Evolutionary conservation across 2,329 filamentous ascomycete genomes (phyloP), one percentile per base, ranked within the genome.

Genomic region (Calonectria pteridis): DNA sequence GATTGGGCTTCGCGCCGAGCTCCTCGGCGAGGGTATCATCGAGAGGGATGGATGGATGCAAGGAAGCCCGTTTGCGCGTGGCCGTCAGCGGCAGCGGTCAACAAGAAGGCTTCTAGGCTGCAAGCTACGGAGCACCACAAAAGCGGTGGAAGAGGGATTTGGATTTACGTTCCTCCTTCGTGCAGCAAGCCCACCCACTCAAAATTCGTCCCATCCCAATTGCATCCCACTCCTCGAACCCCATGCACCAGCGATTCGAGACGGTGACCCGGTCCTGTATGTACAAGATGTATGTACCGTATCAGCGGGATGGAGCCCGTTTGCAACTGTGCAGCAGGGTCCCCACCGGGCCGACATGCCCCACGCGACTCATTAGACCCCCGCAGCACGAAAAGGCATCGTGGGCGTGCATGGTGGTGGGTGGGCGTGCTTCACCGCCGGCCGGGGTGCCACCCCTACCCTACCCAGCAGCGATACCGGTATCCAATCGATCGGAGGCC

Each of bases 351-450:
- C 59, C 59, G 35, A 49, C 43, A 40, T 64, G 29, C 53, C 62
- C 62, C 51, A 29, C 31, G 43, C 58, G 55, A 53, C 46, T 64
- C 67, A 63, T 63, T 69, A 59, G 67, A 46, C 67, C 55, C 55
- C 55, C 55, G 55, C 55, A 59, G 70, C 70, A 72, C 70, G 70
- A 72, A 72, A 68, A 59, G 33, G 33, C 33, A 40, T 59, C 33
- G 55, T 59, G 51, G 50, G 18, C 35, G 55, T 37, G 55, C 37
- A 40, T 40, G 20, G 40, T 46, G 20, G 18, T 59, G 55, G 55
- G 65, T 59, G 55, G 55, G 58, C 70, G 62, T 58, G 65, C 70
- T 69, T 72, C 70, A 72, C 70, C 70, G 70, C 70, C 70, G 65
- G 70, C 70, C 29, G 50, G 70, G 70, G 50, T 26, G 18, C 20